Base-by-base conservation (phyloP, 352 stramenopile genomes). In the Achlya hypogyna region DNA sequence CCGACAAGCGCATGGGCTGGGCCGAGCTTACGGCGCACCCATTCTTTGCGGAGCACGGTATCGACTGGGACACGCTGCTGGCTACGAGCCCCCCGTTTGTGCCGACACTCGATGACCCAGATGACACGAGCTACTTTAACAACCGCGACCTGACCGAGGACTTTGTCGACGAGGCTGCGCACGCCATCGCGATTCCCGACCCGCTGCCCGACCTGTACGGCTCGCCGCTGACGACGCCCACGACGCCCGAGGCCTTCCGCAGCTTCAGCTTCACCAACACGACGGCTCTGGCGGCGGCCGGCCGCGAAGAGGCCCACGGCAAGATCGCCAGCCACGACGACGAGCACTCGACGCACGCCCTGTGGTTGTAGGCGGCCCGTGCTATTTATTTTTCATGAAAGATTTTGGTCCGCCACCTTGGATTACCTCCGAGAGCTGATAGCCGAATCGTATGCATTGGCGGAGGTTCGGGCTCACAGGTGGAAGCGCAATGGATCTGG, bases 71-170 rank as follows among this genome's bases (percentile, higher is more conserved):
- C 52, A 92, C 81, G 28, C 71, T 95, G 29, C 69, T 93, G 23
- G 78, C 91, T 10, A 81, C 78, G 16, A 84, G 87, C 22, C 84
- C 85, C 28, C 87, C 87, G 23, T 96, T 96, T 65, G 87, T 96
- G 0, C 88, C 88, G 27, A 93, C 84, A 1, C 69, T 96, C 22
- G 83, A 92, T 71, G 84, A 86, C 5, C 83, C 84, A 22, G 88
- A 87, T 51, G 88, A 96, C 70, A 96, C 88, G 32, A 93, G 83
- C 54, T 96, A 96, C 70, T 96, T 96, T 72, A 93, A 93, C 74
- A 95, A 95, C 51, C 77, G 85, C 25, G 87, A 96, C 62, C 69
- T 95, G 28, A 93, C 84, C 0, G 86, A 92, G 53, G 81, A 88
- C 14, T 93, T 91, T 63, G 89, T 93, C 35, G 86, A 94, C 49